These are phyloP conservation scores for Arachis hypogaea DNA, from an alignment of 306 rosid species.

Conservation along the genomic window DNA sequence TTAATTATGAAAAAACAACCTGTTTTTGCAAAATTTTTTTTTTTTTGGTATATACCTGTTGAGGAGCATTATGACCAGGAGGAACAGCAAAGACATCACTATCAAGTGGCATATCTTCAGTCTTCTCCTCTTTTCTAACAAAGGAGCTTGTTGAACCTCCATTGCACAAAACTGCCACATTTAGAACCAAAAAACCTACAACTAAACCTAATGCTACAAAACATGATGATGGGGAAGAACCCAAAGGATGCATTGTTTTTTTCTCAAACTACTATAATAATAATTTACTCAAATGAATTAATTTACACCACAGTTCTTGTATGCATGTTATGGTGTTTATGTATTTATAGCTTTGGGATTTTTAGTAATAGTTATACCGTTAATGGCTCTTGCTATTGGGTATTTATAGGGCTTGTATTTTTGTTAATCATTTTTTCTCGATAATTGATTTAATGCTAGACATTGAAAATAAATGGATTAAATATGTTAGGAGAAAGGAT, in stretches of 20 bases:
- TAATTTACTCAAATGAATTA: conserved; percentile 31
- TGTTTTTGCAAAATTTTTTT: too few relatives aligned
- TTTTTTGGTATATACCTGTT: conserved; percentile 46
- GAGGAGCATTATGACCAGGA: conserved; percentile 64
- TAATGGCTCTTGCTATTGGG: too few relatives aligned
- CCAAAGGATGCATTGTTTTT: conserved; percentile 40
- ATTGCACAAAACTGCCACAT: conserved; percentile 45
- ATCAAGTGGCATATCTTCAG: conserved; percentile 53
- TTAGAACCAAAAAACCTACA: conserved; percentile 32
- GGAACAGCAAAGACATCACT: conserved; percentile 62
- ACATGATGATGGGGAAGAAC: conserved; percentile 31
- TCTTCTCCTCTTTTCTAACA: conserved; percentile 45
- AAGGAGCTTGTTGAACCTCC: conserved; percentile 60
- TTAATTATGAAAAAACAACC: too few relatives aligned
- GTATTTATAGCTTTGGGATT: background rate
- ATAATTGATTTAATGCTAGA: too few relatives aligned
- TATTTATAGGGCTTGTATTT: too few relatives aligned
- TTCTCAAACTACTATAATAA: conserved; percentile 10
- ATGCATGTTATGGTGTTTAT: background rate
- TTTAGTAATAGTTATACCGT: too few relatives aligned
- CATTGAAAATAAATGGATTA: too few relatives aligned
- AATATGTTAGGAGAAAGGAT: too few relatives aligned
- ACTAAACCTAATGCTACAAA: conserved; percentile 7
- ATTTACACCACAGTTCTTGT: background rate
- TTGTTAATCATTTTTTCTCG: too few relatives aligned